These are phyloP conservation scores for Ramaria rubella DNA, from an alignment of 768 basidiomycete species.

Conservation along the genomic window DNA sequence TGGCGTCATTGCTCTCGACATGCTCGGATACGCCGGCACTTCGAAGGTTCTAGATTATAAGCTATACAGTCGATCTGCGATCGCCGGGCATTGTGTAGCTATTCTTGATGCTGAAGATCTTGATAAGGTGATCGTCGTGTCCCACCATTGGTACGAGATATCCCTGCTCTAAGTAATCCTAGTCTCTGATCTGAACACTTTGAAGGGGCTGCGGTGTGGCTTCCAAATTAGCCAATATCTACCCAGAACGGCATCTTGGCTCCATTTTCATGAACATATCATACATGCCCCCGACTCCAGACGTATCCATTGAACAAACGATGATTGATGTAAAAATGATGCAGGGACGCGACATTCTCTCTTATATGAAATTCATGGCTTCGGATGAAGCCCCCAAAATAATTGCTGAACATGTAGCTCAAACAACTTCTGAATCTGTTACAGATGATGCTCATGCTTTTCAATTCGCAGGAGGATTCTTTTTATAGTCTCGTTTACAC, in stretches of 20 bases:
- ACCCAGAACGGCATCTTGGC: conserved; percentile 34
- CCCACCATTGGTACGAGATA: conserved; percentile 45
- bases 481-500: conserved; percentile 31
- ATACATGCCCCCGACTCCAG: conserved; percentile 28
- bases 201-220: conserved; percentile 32
- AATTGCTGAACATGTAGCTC: conserved; percentile 34
- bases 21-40: conserved; percentile 44
- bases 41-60: conserved; percentile 36
- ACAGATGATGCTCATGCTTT: background rate
- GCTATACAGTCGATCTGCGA: conserved; percentile 28
- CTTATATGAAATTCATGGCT: conserved; percentile 35
- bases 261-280: conserved; percentile 34
- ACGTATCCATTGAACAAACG: conserved; percentile 21
- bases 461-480: conserved; percentile 31
- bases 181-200: background rate
- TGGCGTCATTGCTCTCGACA: too few relatives aligned
- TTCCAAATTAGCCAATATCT: conserved; percentile 32
- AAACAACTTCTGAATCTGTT: too few relatives aligned
- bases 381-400: conserved; percentile 28
- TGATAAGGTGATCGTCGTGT: conserved; percentile 34
- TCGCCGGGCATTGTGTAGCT: conserved; percentile 36
- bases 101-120: too few relatives aligned
- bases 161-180: too few relatives aligned
- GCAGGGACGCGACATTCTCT: conserved; percentile 30
- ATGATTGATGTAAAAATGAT: conserved; percentile 21